Evolutionary conservation across 495 filamentous ascomycete genomes (phyloP).

Genomic region (Penicillium desertorum): DNA sequence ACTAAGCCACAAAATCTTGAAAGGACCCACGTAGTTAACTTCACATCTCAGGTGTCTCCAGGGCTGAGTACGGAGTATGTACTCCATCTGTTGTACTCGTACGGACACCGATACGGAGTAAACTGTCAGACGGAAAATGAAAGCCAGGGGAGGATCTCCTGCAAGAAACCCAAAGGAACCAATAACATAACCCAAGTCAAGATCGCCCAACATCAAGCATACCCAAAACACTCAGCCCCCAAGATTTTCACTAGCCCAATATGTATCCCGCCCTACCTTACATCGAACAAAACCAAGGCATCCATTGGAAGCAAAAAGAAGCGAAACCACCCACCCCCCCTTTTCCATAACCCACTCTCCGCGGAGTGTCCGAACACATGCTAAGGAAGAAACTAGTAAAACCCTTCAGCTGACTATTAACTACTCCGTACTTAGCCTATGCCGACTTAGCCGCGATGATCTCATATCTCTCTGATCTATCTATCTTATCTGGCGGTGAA

Average conservation of each 20-base stretch:
- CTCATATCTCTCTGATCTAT: slow-evolving; percentile 25
- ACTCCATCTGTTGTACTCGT: too few species aligned
- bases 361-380: not conserved
- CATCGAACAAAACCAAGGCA: not conserved
- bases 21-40: not conserved
- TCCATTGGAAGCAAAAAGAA: slow-evolving; percentile 5
- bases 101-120: not conserved
- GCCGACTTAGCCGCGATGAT: slow-evolving; percentile 33
- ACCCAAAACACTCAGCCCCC: not conserved
- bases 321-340: too few species aligned
- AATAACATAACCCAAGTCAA: not conserved
- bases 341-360: not conserved
- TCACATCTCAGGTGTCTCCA: not conserved
- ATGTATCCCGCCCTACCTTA: not conserved
- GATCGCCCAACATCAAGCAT: not conserved
- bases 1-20: not conserved
- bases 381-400: slow-evolving; percentile 3
- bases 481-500: slow-evolving; percentile 26
- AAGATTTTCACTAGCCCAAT: slow-evolving; percentile 6
- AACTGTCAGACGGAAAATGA: not conserved
- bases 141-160: not conserved
- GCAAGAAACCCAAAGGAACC: not conserved
- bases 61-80: too few species aligned
- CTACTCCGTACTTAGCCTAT: too few species aligned
- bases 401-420: slow-evolving; percentile 19